These are phyloP conservation scores for Cryptococcus maquisensis DNA, from an alignment of 1,284 basidiomycete species.

Conservation along the genomic window DNA sequence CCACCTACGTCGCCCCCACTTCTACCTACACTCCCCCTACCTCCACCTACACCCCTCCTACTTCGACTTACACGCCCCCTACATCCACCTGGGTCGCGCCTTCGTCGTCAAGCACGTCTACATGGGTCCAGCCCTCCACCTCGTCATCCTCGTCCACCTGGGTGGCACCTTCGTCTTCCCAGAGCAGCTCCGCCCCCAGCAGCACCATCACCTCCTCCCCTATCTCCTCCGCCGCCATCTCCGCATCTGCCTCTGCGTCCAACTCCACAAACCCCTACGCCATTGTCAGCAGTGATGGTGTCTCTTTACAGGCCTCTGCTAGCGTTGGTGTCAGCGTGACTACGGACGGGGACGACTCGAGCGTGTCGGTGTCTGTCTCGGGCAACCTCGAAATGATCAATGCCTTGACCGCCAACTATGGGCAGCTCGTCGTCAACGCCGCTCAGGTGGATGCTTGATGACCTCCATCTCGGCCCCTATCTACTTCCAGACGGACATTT, in stretches of 20 bases:
- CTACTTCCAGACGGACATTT: too few relatives aligned
- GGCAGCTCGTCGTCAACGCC: constrained; percentile 17
- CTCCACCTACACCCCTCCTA: constrained; percentile 25
- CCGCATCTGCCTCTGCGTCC: constrained; percentile 7
- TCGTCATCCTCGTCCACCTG: constrained; percentile 8
- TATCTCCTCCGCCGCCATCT: constrained; percentile 8
- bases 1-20: constrained; percentile 11
- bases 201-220: constrained; percentile 12
- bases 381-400: constrained; percentile 12
- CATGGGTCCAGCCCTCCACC: constrained; percentile 21
- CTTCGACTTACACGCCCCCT: constrained; percentile 18
- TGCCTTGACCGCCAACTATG: constrained; percentile 15
- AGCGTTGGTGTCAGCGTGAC: not conserved
- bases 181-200: constrained; percentile 9
- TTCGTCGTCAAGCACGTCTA: constrained; percentile 36
- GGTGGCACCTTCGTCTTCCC: constrained; percentile 4
- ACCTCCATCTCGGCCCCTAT: too few relatives aligned
- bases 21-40: constrained; percentile 28
- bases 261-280: constrained; percentile 12
- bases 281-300: not conserved
- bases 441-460: constrained; percentile 1
- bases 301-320: not conserved
- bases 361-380: not conserved
- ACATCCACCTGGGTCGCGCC: constrained; percentile 22
- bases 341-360: not conserved